Base-by-base conservation (phyloP, 2,329 filamentous ascomycete species). In the Trichoderma brevicompactum region DNA sequence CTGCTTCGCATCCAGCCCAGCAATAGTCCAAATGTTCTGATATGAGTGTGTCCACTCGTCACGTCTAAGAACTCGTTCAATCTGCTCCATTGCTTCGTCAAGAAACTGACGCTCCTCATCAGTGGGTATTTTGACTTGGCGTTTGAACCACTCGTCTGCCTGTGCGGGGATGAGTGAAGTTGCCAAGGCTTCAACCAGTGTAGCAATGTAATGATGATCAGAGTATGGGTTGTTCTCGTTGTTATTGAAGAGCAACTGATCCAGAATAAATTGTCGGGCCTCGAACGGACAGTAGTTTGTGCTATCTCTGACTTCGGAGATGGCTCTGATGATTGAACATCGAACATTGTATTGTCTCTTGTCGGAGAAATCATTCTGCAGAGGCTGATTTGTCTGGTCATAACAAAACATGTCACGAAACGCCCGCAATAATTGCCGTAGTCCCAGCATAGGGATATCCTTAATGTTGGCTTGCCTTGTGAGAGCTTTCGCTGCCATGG, bases 241-340 rank as follows among this genome's bases (percentile, higher is more conserved):
- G 78, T 99, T 94, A 74, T 99, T 99, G 79, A 93, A 94, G 55
- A 91, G 89, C 40, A 99, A 82, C 74, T 96, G 91, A 70, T 97
- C 93, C 23, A 96, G 85, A 54, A 99, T 86, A 75, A 97, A 96
- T 44, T 87, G 85, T 65, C 94, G 91, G 5, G 92, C 92, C 60
- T 89, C 83, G 72, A 89, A 82, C 0, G 94, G 94, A 62, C 93
- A 94, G 71, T 87, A 90, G 43, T 92, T 91, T 5, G 74, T 78
- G 63, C 89, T 85, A 44, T 94, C 90, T 58, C 92, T 88, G 54
- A 98, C 87, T 68, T 87, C 85, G 2, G 93, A 87, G 69, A 99
- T 89, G 7, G 94, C 91, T 69, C 87, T 85, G 0, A 93, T 89
- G 61, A 99, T 95, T 12, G 91, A 88, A 69, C 89, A 89, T 70